Conservation (phyloP, 1,139 yeast species). For the Hemisphaericaspora subhashii region DNA sequence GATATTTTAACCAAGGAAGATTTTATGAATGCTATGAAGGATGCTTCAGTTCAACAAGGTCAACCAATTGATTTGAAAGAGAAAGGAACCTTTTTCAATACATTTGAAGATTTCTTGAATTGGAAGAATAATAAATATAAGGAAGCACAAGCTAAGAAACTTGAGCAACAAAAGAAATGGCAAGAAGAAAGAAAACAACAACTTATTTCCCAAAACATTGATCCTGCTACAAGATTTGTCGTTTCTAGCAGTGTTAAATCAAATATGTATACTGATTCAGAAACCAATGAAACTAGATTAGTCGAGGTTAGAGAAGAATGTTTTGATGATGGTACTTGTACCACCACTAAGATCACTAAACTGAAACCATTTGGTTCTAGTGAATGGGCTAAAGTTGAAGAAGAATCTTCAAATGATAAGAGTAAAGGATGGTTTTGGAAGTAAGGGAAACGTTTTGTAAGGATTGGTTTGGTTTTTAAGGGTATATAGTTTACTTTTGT, state of each 20-base stretch:
- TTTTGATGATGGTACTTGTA: slow-evolving; percentile 67
- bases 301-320: slow-evolving; percentile 52
- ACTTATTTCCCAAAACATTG: slow-evolving; percentile 1
- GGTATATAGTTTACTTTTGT: too few relatives aligned
- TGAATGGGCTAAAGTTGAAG: slow-evolving; percentile 32
- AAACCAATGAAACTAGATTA: slow-evolving; percentile 56
- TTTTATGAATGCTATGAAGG: slow-evolving; percentile 27
- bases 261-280: slow-evolving; percentile 45
- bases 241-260: slow-evolving; percentile 53
- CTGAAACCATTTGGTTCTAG: slow-evolving; percentile 35
- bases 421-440: slow-evolving; percentile 26
- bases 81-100: slow-evolving; percentile 51
- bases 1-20: slow-evolving; percentile 54
- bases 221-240: slow-evolving; percentile 29
- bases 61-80: slow-evolving; percentile 35
- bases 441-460: slow-evolving; percentile 7
- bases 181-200: slow-evolving; percentile 11
- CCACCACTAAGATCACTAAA: slow-evolving; percentile 37
- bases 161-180: slow-evolving; percentile 9
- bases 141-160: slow-evolving; percentile 25
- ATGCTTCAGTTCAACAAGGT: slow-evolving; percentile 12
- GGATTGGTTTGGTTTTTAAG: background rate
- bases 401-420: slow-evolving; percentile 15
- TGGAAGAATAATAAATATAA: slow-evolving; percentile 63
- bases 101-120: slow-evolving; percentile 61